phyloP scores from a whole-genome alignment of 768 basidiomycete species.

The Gautieria morchelliformis region DNA sequence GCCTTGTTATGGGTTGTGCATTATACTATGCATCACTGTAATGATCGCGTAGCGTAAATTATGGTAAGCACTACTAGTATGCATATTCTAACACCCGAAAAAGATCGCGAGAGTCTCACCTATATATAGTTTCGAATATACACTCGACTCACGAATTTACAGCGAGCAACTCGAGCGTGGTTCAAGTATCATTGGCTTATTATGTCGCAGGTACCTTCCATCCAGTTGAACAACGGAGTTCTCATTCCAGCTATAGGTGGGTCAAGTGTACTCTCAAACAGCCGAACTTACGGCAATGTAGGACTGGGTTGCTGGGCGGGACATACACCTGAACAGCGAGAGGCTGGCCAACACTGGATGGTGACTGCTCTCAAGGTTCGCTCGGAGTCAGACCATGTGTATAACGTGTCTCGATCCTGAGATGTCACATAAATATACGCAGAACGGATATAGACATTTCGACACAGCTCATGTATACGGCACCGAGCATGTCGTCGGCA shows the following conservation, averaged over 20 bases:
- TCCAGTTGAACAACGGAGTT: conserved; percentile 25
- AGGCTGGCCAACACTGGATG: conserved; percentile 29
- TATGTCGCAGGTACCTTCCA: background rate
- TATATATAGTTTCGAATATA: too few relatives aligned
- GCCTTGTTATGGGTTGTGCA: too few relatives aligned
- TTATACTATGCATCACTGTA: too few relatives aligned
- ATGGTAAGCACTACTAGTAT: too few relatives aligned
- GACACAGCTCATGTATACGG: conserved; percentile 23
- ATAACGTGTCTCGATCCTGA: background rate
- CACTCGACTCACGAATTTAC: too few relatives aligned
- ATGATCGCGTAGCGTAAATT: too few relatives aligned
- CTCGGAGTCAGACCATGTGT: background rate
- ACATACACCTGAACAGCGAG: conserved; percentile 23
- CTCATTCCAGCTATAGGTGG: conserved; percentile 27
- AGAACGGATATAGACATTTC: conserved; percentile 16
- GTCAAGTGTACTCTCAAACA: background rate
- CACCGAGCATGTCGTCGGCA: conserved; percentile 1
- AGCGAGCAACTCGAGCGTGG: too few relatives aligned
- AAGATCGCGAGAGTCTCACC: too few relatives aligned
- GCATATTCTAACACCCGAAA: too few relatives aligned
- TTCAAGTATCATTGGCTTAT: background rate
- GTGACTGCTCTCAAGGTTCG: conserved; percentile 19
- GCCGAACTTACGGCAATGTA: conserved; percentile 4
- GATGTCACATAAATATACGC: background rate
- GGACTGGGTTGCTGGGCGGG: conserved; percentile 35